Base-by-base conservation (phyloP, 2,329 filamentous ascomycete species). In the Metarhizium brunneum region DNA sequence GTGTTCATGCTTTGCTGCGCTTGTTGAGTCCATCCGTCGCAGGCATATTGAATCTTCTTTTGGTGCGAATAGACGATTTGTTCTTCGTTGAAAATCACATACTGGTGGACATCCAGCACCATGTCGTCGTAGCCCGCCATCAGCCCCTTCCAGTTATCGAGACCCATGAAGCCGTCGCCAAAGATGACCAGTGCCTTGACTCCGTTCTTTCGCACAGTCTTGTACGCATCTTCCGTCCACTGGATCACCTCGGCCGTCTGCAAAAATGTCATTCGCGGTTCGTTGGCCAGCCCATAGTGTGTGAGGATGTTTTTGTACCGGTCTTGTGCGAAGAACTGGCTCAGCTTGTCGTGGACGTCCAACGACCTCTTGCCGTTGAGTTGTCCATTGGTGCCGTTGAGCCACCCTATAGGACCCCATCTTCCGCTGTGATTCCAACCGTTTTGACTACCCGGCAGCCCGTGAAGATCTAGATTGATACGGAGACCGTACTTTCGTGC, bases 351-450 rank as follows among this genome's bases (percentile, higher is more conserved):
- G 73, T 99, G 94, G 43, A 97, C 79, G 57, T 95, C 90, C 18
- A 96, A 81, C 2, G 90, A 89, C 40, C 92, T 84, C 64, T 95
- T 81, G 0, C 80, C 86, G 68, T 96, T 96, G 14, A 84, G 69
- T 1, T 80, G 76, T 11, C 94, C 92, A 65, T 96, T 78, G 0
- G 89, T 87, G n/a, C 94, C 94, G 64, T 94, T 94, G 43, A 97
- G 74, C 94, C 94, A 99, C 30, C 83, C 80, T 60, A 97, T 92
- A 1, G 72, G 58, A 1, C 94, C 92, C 68, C 88, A 86, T 10
- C 85, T 83, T 0, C 94, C 94, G 62, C 89, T 95, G 70, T 99
- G 94, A 64, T 96, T 96, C 92, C 92, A 97, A 2, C 94, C 94
- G 65, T 99, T 99, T 67, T 97, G 94, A 58, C 88, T 92, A 0